Conservation (phyloP, 2,329 filamentous ascomycete genomes). For the Alternaria arbusti region DNA sequence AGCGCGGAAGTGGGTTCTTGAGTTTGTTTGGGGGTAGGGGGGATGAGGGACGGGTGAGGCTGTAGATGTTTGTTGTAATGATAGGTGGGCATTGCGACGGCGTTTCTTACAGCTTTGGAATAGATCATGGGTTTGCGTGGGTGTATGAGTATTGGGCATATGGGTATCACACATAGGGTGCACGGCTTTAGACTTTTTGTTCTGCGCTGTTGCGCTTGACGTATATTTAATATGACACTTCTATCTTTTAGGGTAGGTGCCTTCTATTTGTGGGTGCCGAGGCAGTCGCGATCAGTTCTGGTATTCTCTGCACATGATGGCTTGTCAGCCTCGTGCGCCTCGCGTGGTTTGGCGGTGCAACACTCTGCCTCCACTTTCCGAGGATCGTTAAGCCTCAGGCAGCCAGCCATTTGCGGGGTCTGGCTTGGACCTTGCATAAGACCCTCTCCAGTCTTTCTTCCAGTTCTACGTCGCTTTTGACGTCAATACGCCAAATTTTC, state of each 20-base stretch:
- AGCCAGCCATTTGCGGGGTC: no score
- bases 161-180: background rate
- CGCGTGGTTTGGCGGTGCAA: no score
- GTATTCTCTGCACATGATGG: no score
- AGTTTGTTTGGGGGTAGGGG: conserved; percentile 43
- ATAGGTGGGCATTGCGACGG: conserved; percentile 1
- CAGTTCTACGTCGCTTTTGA: no score
- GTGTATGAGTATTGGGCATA: background rate
- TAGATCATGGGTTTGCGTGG: background rate
- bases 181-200: background rate
- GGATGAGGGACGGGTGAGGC: conserved; percentile 43
- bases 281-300: no score
- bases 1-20: conserved; percentile 28
- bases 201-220: background rate
- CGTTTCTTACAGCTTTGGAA: background rate
- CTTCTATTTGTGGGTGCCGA: background rate
- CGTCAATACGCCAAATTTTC: no score
- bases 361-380: no score
- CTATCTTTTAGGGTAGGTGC: background rate
- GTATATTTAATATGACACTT: background rate
- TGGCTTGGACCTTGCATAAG: no score
- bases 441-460: no score
- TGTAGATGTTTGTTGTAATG: conserved; percentile 19
- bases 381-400: no score
- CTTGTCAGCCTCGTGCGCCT: no score